Conservation (phyloP, 495 filamentous ascomycete species). For the Xylaria venustula region DNA sequence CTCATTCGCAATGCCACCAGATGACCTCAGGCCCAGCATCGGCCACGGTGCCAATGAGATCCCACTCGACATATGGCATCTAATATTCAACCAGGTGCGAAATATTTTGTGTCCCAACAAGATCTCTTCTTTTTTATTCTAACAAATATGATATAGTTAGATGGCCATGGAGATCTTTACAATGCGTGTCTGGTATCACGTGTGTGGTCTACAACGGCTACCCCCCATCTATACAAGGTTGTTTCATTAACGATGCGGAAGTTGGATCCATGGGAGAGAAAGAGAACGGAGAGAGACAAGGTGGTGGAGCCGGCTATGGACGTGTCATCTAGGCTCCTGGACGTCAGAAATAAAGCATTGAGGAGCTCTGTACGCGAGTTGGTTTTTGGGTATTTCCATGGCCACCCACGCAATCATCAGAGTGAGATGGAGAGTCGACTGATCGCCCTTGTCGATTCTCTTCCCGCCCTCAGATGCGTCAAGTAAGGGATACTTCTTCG, state of each 20-base stretch:
- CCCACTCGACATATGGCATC: conserved; percentile 2
- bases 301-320: neutral
- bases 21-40: too few species aligned
- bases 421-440: neutral
- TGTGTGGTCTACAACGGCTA: neutral
- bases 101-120: too few species aligned
- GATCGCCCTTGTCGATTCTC: neutral
- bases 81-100: neutral
- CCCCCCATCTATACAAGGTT: neutral
- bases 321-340: neutral
- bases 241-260: neutral
- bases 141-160: neutral
- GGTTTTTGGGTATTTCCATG: neutral
- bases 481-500: neutral
- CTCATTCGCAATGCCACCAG: too few species aligned
- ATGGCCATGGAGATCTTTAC: neutral
- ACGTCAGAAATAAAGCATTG: neutral
- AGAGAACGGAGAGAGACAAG: neutral
- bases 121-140: neutral
- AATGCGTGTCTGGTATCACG: conserved; percentile 3
- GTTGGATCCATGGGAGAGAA: too few species aligned
- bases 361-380: conserved; percentile 2
- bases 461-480: conserved; percentile 1
- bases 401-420: too few species aligned
- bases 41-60: too few species aligned